These are phyloP conservation scores for Daldinia eschscholtzii DNA, from an alignment of 2,329 filamentous ascomycete species.

Conservation along the genomic window DNA sequence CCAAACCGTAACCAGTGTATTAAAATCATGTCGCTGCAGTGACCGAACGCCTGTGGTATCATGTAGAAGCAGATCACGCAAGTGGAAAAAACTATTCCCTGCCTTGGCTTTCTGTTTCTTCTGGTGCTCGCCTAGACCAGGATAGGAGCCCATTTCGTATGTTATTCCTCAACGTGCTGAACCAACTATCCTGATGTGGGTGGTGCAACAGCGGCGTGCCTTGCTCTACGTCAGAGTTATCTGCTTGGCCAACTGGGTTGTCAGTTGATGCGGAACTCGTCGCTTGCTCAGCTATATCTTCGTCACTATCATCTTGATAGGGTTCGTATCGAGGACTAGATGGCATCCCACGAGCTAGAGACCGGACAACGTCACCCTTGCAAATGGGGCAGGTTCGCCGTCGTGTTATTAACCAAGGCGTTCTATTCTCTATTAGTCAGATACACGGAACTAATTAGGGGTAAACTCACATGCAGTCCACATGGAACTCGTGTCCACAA, in stretches of 20 bases:
- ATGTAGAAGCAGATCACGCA: constrained; percentile 26
- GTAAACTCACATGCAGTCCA: constrained; percentile 91
- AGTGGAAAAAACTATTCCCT: constrained; percentile 26
- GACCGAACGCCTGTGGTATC: constrained; percentile 39
- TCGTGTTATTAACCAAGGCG: constrained; percentile 95
- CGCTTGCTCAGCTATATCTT: constrained; percentile 49
- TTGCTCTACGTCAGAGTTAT: constrained; percentile 60
- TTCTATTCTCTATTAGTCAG: constrained; percentile 66
- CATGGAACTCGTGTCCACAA: constrained; percentile 98
- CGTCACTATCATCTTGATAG: constrained; percentile 67
- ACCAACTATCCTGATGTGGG: constrained; percentile 54
- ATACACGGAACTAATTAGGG: constrained; percentile 4
- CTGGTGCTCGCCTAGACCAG: constrained; percentile 34
- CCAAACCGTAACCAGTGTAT: constrained; percentile 40
- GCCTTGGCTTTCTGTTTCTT: constrained; percentile 32
- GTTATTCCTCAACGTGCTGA: constrained; percentile 55
- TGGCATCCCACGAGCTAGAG: constrained; percentile 67
- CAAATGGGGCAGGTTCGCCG: constrained; percentile 98
- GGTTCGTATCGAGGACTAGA: constrained; percentile 67
- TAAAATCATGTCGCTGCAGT: constrained; percentile 40
- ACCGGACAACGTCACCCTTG: constrained; percentile 93
- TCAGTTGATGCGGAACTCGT: constrained; percentile 44
- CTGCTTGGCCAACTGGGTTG: constrained; percentile 45
- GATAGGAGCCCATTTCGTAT: constrained; percentile 43
- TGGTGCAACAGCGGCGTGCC: constrained; percentile 53